Evolutionary conservation across 495 filamentous ascomycete genomes (phyloP).

Genomic region (Tirmania nivea): DNA sequence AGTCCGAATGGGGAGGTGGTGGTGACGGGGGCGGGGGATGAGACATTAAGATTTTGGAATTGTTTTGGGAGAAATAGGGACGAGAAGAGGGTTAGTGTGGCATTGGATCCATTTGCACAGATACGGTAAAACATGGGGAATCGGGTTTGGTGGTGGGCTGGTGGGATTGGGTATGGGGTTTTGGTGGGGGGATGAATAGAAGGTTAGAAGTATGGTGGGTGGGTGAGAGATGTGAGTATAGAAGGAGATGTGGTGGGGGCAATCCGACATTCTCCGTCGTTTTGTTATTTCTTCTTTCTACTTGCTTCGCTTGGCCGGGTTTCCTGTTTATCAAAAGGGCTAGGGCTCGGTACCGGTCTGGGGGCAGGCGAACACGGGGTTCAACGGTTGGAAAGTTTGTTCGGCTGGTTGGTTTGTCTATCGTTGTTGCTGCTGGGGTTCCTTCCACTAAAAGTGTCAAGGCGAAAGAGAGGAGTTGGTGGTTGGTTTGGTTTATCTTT

Average conservation of each 20-base stretch:
- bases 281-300: neutral
- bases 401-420: no score
- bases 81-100: slow-evolving; percentile 23
- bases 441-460: no score
- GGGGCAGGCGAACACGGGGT: no score
- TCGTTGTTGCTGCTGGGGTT: no score
- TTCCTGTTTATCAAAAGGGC: no score
- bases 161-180: neutral
- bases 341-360: no score
- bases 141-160: neutral
- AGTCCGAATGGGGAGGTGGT: slow-evolving; percentile 84
- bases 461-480: no score
- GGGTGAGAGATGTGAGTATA: neutral
- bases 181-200: neutral
- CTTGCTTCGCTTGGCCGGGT: neutral
- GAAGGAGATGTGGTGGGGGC: no score
- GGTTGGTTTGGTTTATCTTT: no score
- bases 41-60: slow-evolving; percentile 92
- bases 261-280: neutral
- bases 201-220: neutral
- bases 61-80: slow-evolving; percentile 54
- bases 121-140: slow-evolving; percentile 10
- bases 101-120: slow-evolving; percentile 18
- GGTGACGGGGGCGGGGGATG: slow-evolving; percentile 89
- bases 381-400: no score